Base-by-base conservation (phyloP, 129 eudicot genomes). In the Flaveria brownii region DNA sequence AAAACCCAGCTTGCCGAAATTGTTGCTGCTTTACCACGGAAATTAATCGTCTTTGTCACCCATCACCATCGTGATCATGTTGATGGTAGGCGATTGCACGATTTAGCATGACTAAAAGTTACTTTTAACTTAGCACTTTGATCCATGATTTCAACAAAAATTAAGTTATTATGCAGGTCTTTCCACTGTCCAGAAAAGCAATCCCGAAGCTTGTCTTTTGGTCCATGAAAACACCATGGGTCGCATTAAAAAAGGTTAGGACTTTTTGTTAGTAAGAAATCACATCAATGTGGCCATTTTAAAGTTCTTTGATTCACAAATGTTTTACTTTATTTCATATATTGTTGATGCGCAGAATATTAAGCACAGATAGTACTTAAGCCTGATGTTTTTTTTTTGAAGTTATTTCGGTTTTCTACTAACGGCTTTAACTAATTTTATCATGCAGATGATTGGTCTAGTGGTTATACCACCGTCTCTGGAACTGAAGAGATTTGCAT, bases 21-120 rank as follows among this genome's bases (percentile, higher is more conserved):
- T 45, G 75, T 94, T 81, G 81, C 97, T 73, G 86, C 96, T 71
- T 86, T 94, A 78, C 98, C 97, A 20, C 74, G 82, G 61, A 94
- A 91, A 79, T 89, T 94, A 73, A 64, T 89, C 9, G 96, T 91
- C 54, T 89, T 87, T 72, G 91, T 91, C 59, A 94, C 98, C 54
- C 98, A 94, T 83, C 98, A 94, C 77, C 98, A 94, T 77, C 78
- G 81, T 76, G 98, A 91, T 80, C 98, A 94, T 64, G 93, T 91
- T 49, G 98, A 94, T 86, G 97, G 98, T 94, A 85, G 84, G 91
- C 25, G 10, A 22, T 56, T 63, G 33, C n/a, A 10, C 77, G 42
- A 74, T 26, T 26, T 57, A 71, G 23, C 62, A 78, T 15, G 68
- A 70, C 16, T 61, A 13, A 72, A 67, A 33, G 39, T 23, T 46